Evolutionary conservation across 2,329 filamentous ascomycete genomes (phyloP).

Genomic region (Beauveria sp.): DNA sequence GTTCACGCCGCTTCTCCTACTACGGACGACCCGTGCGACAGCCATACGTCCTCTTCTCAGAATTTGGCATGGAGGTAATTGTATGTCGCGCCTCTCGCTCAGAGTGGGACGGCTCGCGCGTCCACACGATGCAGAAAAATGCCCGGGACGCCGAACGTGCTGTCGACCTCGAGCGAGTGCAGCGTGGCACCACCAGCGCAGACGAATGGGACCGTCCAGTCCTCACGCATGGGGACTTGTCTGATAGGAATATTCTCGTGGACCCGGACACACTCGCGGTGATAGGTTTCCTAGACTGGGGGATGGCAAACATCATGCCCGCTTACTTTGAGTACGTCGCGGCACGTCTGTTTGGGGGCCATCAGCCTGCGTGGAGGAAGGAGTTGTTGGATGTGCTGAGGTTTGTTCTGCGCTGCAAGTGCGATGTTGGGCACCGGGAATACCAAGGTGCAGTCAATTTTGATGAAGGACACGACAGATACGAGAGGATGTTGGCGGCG

Average conservation of each 20-base stretch:
- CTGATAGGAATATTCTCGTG: background rate
- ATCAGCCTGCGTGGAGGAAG: constrained; percentile 1
- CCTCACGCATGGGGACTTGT: background rate
- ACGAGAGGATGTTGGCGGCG: background rate
- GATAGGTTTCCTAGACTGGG: background rate
- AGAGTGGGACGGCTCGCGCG: background rate
- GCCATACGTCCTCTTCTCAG: background rate
- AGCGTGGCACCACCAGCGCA: background rate
- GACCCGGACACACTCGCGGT: background rate
- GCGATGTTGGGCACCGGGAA: background rate
- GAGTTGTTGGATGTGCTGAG: background rate
- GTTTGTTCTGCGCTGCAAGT: background rate
- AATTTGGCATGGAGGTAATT: background rate
- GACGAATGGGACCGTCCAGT: background rate
- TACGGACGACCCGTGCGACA: background rate
- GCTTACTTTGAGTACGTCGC: constrained; percentile 4
- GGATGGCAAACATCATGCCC: background rate
- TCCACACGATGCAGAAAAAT: background rate
- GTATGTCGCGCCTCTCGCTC: background rate
- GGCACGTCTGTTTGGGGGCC: background rate
- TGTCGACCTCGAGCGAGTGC: background rate
- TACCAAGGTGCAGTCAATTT: background rate
- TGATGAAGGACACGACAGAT: background rate
- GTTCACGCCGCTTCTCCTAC: background rate
- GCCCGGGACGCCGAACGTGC: background rate